phyloP scores from a whole-genome alignment of 164 flowering plant genomes.

The Sextonia rubra region DNA sequence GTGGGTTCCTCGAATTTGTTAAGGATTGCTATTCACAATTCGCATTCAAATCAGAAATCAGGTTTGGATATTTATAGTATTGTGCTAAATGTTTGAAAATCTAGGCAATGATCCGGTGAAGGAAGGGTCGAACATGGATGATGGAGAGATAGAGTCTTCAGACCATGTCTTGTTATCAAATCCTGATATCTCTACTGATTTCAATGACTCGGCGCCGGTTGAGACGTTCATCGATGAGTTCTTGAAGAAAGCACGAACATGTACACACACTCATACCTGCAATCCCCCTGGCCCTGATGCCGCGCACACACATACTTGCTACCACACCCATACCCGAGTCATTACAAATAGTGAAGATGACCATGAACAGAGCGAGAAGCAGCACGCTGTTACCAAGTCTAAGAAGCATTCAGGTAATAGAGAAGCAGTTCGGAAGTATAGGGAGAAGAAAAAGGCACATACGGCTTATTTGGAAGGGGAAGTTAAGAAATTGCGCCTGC shows the following conservation, averaged over 20 bases:
- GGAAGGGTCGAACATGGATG: slow-evolving; percentile 7
- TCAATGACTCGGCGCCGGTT: not conserved
- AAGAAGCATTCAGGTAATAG: slow-evolving; percentile 49
- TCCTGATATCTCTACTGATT: not conserved
- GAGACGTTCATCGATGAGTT: slow-evolving; percentile 36
- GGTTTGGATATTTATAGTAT: not conserved
- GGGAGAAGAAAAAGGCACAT: slow-evolving; percentile 80
- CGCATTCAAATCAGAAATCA: not conserved
- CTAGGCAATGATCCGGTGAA: slow-evolving; percentile 6
- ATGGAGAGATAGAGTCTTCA: slow-evolving; percentile 12
- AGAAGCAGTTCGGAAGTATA: slow-evolving; percentile 71
- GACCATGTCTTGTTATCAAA: not conserved
- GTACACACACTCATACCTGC: slow-evolving; percentile 83
- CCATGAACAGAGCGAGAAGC: slow-evolving; percentile 11
- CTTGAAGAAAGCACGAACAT: slow-evolving; percentile 44
- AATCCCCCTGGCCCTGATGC: slow-evolving; percentile 68
- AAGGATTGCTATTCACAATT: not conserved
- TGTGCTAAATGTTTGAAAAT: slow-evolving; percentile 7
- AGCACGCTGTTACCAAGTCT: slow-evolving; percentile 15
- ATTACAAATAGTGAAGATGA: slow-evolving; percentile 31
- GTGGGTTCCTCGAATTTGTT: not conserved
- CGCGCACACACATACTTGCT: slow-evolving; percentile 64
- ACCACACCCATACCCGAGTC: slow-evolving; percentile 57
- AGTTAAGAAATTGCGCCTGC: slow-evolving; percentile 35
- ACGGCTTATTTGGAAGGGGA: slow-evolving; percentile 64